Evolutionary conservation across 2,329 filamentous ascomycete species (phyloP), one percentile per base, ranked within the genome.

Genomic region (Ceratocystis cubensis): DNA sequence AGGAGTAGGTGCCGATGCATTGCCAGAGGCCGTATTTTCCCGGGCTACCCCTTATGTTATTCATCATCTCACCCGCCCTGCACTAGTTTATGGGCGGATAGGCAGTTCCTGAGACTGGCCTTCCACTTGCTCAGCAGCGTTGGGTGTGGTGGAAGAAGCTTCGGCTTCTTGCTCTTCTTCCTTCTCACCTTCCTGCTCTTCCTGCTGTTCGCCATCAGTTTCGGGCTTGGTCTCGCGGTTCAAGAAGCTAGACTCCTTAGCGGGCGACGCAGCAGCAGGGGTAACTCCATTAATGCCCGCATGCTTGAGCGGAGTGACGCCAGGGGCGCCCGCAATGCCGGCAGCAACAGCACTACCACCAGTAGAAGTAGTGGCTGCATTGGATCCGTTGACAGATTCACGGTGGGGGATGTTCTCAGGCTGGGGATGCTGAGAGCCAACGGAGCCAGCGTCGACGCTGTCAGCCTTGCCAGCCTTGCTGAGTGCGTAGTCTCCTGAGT

Each of bases 391-490:
- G 71, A 93, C 53, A 13, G 64, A 68, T 61, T 68, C 67, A 46
- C 67, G 83, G 79, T 96, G 91, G 37, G 92, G 92, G 76, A 96
- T 96, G 76, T 95, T 95, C 78, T 96, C 91, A 71, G 92, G 91
- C 64, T 92, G 87, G 65, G 94, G 94, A 77, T 99, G 94, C 78
- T 96, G 88, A 73, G 90, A 92, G 73, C 94, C 94, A 73, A 99
- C 90, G 73, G 88, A 88, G 74, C 93, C 96, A 69, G 96, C 90
- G 74, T 95, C 93, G 73, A 94, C 88, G 74, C 94, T 89, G 74
- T 92, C 89, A 76, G 91, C 91, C 80, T 97, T 97, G 78, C 94
- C 94, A 68, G 94, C 94, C 81, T 96, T 96, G 77, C 89, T 93
- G 79, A 96, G 89, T 74, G 92, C 92, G 74, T 96, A 96, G 80